Evolutionary conservation across 2,329 filamentous ascomycete genomes (phyloP), one percentile per base, ranked within the genome.

Genomic region (Fusarium nisikadoi): DNA sequence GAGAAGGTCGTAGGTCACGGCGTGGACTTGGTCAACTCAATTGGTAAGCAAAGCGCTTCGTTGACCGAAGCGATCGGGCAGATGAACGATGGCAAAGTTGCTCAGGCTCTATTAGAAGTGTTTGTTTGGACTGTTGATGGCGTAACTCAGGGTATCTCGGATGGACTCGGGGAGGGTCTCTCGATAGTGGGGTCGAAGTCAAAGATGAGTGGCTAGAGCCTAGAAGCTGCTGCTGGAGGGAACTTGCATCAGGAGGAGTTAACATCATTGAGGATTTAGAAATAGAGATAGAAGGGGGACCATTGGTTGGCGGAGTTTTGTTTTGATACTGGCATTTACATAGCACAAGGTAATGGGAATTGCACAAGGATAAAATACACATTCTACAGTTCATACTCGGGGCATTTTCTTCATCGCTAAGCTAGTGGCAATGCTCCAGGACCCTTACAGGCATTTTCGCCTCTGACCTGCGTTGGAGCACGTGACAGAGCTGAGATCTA

Each of bases 1-100:
- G 36, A 95, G 82, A 55, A 94, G 81, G 81, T 95, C 90, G 83
- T 95, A 90, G 59, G 92, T 83, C 75, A 88, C 79, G 68, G 92
- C 81, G 76, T 92, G 88, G 78, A 89, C 83, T 77, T 87, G 80
- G 80, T 91, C 84, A 71, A 84, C 77, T 65, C 87, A 83, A 79
- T 91, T 86, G 81, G 84, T 81, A 74, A 86, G 70, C 50, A 94
- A 81, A 38, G 87, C 86, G 80, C 94, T 91, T 19, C 82, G 80
- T 79, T 52, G 8, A 87, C 87, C 14, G 85, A 86, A 14, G 84
- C 86, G 1, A 82, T 93, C 7, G 86, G 86, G 65, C 86, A 85
- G 47, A 86, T 92, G 81, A 88, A 91, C 27, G 89, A 92, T 65
- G 91, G 91, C 0, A 88, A 85, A 66, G 81, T 92, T n/a, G 90